phyloP scores from a whole-genome alignment of 805 yeast species.

The Kuraishia capsulata region DNA sequence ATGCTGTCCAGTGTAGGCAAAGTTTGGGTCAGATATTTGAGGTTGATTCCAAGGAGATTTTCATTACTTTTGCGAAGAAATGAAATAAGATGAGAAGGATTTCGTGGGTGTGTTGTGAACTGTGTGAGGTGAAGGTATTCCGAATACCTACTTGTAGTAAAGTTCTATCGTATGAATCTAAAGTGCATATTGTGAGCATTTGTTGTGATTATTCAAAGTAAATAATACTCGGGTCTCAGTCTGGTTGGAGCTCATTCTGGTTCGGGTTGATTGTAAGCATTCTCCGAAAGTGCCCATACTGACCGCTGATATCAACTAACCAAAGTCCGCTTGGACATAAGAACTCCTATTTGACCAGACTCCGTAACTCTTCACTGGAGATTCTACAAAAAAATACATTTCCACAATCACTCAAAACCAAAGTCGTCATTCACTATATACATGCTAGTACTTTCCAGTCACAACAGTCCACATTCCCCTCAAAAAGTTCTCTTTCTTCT shows the following conservation, averaged over 20 bases:
- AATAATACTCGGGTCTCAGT: too few species aligned
- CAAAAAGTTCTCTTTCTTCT: conserved; percentile 54
- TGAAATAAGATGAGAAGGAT: conserved; percentile 5
- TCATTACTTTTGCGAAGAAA: conserved; percentile 22
- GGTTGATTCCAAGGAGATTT: conserved; percentile 12
- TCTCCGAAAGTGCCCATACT: too few species aligned
- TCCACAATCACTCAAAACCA: neutral
- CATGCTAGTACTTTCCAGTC: conserved; percentile 64
- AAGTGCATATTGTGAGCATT: too few species aligned
- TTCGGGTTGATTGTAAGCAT: too few species aligned
- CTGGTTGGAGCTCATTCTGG: too few species aligned
- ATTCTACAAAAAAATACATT: conserved; percentile 5
- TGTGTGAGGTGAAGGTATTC: neutral
- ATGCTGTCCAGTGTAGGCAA: conserved; percentile 28
- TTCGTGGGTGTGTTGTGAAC: too few species aligned
- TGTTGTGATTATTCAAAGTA: too few species aligned
- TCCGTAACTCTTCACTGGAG: neutral
- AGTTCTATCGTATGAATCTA: too few species aligned
- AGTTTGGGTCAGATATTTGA: conserved; percentile 11
- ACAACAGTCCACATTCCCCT: conserved; percentile 67
- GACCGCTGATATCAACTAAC: too few species aligned
- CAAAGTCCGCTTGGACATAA: too few species aligned
- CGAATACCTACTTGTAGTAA: too few species aligned
- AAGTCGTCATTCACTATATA: neutral
- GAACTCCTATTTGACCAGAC: neutral